Percentiles rank a stretch among this genome's conserved stretches.
Evolutionary conservation across 225 moss, liverwort and hornwort species (phyloP).

Genomic region (Neckera pumila): DNA sequence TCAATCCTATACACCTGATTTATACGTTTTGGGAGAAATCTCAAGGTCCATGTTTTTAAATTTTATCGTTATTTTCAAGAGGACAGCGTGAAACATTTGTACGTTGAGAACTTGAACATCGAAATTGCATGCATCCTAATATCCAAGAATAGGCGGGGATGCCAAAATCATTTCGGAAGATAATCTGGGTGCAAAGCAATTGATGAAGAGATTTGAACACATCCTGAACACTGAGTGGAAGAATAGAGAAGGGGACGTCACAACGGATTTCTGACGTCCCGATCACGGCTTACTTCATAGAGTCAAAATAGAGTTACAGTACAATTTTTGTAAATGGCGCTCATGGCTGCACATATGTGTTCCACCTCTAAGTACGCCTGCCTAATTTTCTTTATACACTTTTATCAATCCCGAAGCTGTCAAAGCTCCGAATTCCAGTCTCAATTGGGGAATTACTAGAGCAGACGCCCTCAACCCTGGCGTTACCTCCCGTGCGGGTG

Average conservation of each 20-base stretch:
- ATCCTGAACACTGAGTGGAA: background rate
- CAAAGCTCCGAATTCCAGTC: background rate
- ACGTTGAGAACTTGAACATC: no score
- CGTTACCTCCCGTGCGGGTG: background rate
- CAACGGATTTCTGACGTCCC: background rate
- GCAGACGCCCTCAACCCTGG: background rate
- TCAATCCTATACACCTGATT: background rate
- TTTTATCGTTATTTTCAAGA: background rate
- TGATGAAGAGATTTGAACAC: background rate
- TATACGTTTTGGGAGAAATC: background rate
- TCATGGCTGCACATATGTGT: background rate
- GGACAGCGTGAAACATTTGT: no score
- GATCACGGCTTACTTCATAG: background rate
- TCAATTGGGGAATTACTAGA: background rate
- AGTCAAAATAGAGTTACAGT: background rate
- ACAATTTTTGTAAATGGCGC: background rate
- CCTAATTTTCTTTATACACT: background rate
- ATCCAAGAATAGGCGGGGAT: background rate
- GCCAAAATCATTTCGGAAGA: background rate
- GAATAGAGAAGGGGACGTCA: background rate
- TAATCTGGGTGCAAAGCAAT: background rate
- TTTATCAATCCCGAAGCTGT: background rate
- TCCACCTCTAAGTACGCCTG: background rate
- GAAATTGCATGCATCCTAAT: no score
- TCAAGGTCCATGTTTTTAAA: background rate